Evolutionary conservation across 768 basidiomycete genomes (phyloP).

Genomic region (Podaxis rugospora): DNA sequence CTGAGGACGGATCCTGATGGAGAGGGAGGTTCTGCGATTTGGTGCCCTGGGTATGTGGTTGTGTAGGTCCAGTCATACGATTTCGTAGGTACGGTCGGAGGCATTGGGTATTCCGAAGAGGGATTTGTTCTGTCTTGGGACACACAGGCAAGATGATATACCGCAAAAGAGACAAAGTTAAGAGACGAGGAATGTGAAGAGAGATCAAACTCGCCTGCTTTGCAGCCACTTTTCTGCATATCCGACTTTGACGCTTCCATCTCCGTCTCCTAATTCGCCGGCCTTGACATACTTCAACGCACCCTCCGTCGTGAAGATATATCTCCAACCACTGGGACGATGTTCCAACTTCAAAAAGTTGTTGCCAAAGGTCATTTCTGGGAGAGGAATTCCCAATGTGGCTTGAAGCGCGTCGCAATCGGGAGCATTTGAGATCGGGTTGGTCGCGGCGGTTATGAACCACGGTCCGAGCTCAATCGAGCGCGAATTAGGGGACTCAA

Average conservation of each 20-base stretch:
- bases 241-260: slow-evolving; percentile 91
- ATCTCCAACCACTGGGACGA: slow-evolving; percentile 54
- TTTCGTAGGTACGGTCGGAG: slow-evolving; percentile 70
- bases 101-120: slow-evolving; percentile 59
- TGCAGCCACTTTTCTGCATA: slow-evolving; percentile 94
- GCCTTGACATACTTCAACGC: slow-evolving; percentile 73
- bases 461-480: slow-evolving; percentile 66
- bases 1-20: slow-evolving; percentile 10
- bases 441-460: slow-evolving; percentile 65
- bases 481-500: slow-evolving; percentile 67
- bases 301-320: slow-evolving; percentile 60
- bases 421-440: slow-evolving; percentile 74
- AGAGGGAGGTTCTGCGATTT: slow-evolving; percentile 13
- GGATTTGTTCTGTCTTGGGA: slow-evolving; percentile 54
- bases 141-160: neutral
- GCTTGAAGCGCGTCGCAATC: slow-evolving; percentile 70
- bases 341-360: slow-evolving; percentile 74
- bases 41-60: slow-evolving; percentile 75
- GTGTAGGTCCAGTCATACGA: slow-evolving; percentile 99
- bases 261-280: slow-evolving; percentile 71
- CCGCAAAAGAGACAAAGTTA: slow-evolving; percentile 16
- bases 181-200: slow-evolving; percentile 15
- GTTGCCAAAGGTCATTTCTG: slow-evolving; percentile 96
- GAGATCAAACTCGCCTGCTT: slow-evolving; percentile 58
- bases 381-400: slow-evolving; percentile 70